Conservation (phyloP, 108 stramenopile species). For the Fragilaria crotonensis region DNA sequence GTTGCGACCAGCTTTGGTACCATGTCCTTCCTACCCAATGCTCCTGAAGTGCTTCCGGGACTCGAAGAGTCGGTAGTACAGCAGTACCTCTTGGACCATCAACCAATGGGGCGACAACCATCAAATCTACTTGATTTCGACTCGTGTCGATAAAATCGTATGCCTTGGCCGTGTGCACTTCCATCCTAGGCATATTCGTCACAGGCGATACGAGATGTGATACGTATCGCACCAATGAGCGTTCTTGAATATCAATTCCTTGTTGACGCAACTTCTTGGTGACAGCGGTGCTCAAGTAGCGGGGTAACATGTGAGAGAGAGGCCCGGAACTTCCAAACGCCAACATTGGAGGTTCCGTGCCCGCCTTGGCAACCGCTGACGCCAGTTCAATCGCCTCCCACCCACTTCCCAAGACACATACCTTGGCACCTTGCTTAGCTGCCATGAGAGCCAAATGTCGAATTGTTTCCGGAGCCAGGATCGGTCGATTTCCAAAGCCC, state of each 20-base stretch:
- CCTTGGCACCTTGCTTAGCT: constrained; percentile 44
- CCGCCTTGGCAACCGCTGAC: constrained; percentile 22
- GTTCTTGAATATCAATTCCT: constrained; percentile 61
- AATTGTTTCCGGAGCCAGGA: constrained; percentile 29
- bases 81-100: constrained; percentile 63
- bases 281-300: constrained; percentile 63
- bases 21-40: constrained; percentile 36
- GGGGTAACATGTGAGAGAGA: constrained; percentile 46
- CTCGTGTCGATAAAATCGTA: constrained; percentile 67
- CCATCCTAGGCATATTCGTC: constrained; percentile 19
- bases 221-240: constrained; percentile 69
- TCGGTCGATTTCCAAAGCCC: constrained; percentile 9
- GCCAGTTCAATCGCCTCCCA: constrained; percentile 78
- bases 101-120: constrained; percentile 67
- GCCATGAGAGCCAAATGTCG: constrained; percentile 32
- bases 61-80: constrained; percentile 32
- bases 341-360: constrained; percentile 20
- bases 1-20: constrained; percentile 48
- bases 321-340: background rate
- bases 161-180: constrained; percentile 72
- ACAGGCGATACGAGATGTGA: constrained; percentile 7
- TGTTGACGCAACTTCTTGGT: constrained; percentile 46
- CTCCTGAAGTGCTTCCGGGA: constrained; percentile 23
- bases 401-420: constrained; percentile 72
- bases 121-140: constrained; percentile 37